These are phyloP conservation scores for Fonsecaea pedrosoi DNA, from an alignment of 2,329 filamentous ascomycete species.

Conservation along the genomic window DNA sequence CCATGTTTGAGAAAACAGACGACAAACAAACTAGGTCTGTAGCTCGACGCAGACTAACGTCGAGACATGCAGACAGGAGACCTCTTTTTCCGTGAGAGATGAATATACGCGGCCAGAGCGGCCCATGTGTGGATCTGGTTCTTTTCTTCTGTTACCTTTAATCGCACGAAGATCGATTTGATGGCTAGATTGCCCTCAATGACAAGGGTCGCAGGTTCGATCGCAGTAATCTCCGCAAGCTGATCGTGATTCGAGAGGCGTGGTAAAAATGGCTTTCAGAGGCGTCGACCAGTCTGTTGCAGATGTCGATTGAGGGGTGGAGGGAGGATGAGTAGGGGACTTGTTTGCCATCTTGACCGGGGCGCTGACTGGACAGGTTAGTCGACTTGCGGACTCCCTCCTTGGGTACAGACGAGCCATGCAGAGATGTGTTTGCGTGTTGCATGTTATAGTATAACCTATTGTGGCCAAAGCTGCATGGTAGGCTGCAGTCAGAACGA, in stretches of 20 bases:
- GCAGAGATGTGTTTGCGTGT: neutral
- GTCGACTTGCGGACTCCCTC: neutral
- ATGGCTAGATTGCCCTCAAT: neutral
- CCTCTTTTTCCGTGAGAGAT: neutral
- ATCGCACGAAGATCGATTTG: conserved; percentile 1
- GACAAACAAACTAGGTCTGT: neutral
- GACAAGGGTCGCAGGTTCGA: neutral
- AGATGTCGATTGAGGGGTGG: conserved; percentile 7
- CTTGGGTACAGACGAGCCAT: neutral
- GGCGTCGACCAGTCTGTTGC: neutral
- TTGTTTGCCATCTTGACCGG: neutral
- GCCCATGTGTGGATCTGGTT: neutral
- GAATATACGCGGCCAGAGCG: conserved; percentile 1
- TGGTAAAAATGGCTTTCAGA: conserved; percentile 3
- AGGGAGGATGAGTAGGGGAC: neutral
- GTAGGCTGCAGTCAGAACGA: conserved; percentile 3
- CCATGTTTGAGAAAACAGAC: conserved; percentile 13
- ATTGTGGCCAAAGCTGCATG: neutral
- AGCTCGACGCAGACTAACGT: neutral
- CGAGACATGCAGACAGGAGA: conserved; percentile 10
- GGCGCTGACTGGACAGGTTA: neutral
- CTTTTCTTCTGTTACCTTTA: neutral
- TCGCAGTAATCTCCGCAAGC: conserved; percentile 13
- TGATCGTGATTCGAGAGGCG: conserved; percentile 17
- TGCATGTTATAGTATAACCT: neutral